Evolutionary conservation across 768 basidiomycete genomes (phyloP).

Genomic region (Chalciporus chontae): DNA sequence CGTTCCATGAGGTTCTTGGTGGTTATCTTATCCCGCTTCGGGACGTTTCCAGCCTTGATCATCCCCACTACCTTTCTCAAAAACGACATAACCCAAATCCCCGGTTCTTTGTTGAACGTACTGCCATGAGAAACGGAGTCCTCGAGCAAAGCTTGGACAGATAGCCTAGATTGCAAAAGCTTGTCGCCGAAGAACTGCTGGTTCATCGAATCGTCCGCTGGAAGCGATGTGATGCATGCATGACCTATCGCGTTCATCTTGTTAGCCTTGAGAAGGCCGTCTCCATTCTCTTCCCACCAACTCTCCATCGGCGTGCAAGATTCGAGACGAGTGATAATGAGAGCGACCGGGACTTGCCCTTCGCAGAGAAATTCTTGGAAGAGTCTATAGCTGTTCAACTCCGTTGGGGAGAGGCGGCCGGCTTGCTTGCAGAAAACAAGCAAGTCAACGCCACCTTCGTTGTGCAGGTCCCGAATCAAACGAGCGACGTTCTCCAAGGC

Average conservation of each 20-base stretch:
- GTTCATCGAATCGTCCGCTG: neutral
- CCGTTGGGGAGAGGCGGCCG: slow-evolving; percentile 27
- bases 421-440: slow-evolving; percentile 35
- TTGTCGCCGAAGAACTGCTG: neutral
- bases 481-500: slow-evolving; percentile 25
- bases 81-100: slow-evolving; percentile 22
- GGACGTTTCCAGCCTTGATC: slow-evolving; percentile 7
- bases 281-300: slow-evolving; percentile 30
- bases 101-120: slow-evolving; percentile 13
- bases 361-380: slow-evolving; percentile 39
- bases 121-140: slow-evolving; percentile 6
- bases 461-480: slow-evolving; percentile 29
- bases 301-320: slow-evolving; percentile 23
- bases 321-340: slow-evolving; percentile 40
- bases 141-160: slow-evolving; percentile 4
- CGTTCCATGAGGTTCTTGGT: slow-evolving; percentile 9
- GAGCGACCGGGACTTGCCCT: slow-evolving; percentile 34
- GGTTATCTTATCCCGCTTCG: slow-evolving; percentile 9
- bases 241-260: slow-evolving; percentile 8
- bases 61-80: slow-evolving; percentile 20
- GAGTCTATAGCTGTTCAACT: slow-evolving; percentile 31
- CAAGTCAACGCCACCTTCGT: slow-evolving; percentile 34
- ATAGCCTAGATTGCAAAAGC: neutral
- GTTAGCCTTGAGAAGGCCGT: slow-evolving; percentile 8
- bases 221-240: slow-evolving; percentile 18